Base-by-base conservation (phyloP, 768 basidiomycete genomes). In the Termitomyces sp. region DNA sequence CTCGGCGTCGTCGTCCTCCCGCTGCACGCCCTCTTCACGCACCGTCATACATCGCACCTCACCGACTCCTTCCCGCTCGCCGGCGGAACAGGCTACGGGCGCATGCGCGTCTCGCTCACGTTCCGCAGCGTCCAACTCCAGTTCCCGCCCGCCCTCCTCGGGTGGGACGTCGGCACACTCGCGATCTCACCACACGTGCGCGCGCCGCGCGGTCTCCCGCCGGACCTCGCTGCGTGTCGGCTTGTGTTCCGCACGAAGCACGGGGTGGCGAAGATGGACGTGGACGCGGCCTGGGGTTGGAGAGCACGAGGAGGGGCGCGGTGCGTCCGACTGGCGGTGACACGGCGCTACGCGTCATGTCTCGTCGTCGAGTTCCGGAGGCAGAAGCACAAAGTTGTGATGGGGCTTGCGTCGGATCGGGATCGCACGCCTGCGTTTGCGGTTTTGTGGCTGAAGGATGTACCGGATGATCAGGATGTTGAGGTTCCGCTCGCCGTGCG, bases 111-210 rank as follows among this genome's bases (percentile, higher is more conserved):
- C 48, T 83, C 84, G 0, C 64, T 91, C 37, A 76, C 83, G 1
- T 92, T 90, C 79, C 80, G 86, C 48, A 81, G 83, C 54, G 77
- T 90, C 47, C 79, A 86, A 61, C 74, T 81, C 13, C 72, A 77
- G 51, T 76, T 90, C 1, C 84, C 86, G 0, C 77, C 72, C 7
- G 74, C 79, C 26, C 75, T 88, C 42, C 72, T 77, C 13, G 88
- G 88, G 7, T 87, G 86, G 83, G 85, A 89, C 51, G 79, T 85
- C 8, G 86, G 85, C 36, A 88, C 85, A 0, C 76, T 91, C 42
- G 84, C 85, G 56, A 69, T 85, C 42, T 65, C 64, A 9, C 67
- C 73, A 5, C 58, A 63, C 28, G 76, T 75, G 24, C 66, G 67
- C 6, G 63, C 70, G 2, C 66, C 66, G 1, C 59, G 65, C 8